Percentiles rank a stretch among this genome's conserved stretches.
Evolutionary conservation across 1,284 basidiomycete species (phyloP).

Genomic region (Schizopora paradoxa): DNA sequence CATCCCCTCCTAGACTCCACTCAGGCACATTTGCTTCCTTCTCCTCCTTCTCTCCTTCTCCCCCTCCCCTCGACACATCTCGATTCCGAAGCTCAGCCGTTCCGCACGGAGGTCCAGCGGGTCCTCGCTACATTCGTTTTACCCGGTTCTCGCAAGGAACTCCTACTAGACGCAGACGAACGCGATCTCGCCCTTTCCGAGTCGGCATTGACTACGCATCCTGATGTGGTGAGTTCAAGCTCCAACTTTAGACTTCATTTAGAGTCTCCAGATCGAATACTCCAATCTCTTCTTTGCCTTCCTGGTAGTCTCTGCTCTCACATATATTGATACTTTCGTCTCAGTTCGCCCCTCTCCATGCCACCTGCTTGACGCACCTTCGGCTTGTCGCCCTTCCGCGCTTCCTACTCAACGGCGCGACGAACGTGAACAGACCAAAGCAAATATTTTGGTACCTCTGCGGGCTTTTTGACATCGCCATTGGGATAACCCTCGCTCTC

Average conservation of each 20-base stretch:
- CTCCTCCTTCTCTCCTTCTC: too few relatives aligned
- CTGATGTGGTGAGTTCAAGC: slow-evolving; percentile 31
- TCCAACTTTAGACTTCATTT: neutral
- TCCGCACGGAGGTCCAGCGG: slow-evolving; percentile 30
- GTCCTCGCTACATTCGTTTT: slow-evolving; percentile 35
- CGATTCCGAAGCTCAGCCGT: slow-evolving; percentile 22
- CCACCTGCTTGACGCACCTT: slow-evolving; percentile 28
- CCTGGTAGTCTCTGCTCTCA: neutral
- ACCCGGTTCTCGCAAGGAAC: slow-evolving; percentile 31
- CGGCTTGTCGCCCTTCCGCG: slow-evolving; percentile 28
- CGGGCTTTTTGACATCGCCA: slow-evolving; percentile 18
- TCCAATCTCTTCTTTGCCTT: neutral
- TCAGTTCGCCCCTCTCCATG: slow-evolving; percentile 35
- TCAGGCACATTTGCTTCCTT: neutral
- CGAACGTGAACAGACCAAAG: slow-evolving; percentile 36
- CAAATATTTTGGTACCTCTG: slow-evolving; percentile 32
- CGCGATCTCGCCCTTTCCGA: slow-evolving; percentile 30
- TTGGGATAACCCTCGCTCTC: slow-evolving; percentile 26
- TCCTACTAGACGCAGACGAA: slow-evolving; percentile 30
- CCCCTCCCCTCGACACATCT: slow-evolving; percentile 14
- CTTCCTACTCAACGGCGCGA: slow-evolving; percentile 27
- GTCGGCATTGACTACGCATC: slow-evolving; percentile 32
- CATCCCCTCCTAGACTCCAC: neutral
- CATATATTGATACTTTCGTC: neutral
- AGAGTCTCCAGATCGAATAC: neutral